phyloP scores from a whole-genome alignment of 1,284 basidiomycete genomes.

The Pseudozyma hubeiensis region DNA sequence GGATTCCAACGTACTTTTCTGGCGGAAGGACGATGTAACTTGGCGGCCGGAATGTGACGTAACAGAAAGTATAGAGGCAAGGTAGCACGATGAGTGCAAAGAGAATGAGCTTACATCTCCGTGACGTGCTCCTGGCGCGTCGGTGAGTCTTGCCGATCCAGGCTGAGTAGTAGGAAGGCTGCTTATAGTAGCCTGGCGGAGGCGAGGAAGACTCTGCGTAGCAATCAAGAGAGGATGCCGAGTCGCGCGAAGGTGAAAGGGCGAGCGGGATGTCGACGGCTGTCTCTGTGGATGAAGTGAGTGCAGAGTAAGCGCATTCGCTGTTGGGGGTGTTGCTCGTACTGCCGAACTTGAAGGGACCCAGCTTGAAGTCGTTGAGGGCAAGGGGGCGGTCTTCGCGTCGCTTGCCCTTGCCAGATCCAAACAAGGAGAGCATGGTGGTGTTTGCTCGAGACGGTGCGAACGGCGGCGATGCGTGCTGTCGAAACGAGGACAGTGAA shows the following conservation, averaged over 20 bases:
- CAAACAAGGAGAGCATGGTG: slow-evolving; percentile 33
- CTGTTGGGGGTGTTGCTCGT: slow-evolving; percentile 30
- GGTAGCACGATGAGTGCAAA: slow-evolving; percentile 24
- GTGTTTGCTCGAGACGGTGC: neutral
- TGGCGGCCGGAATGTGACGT: slow-evolving; percentile 44
- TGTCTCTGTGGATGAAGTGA: slow-evolving; percentile 31
- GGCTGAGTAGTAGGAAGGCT: slow-evolving; percentile 35
- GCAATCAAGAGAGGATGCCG: slow-evolving; percentile 16
- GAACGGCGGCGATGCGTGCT: neutral
- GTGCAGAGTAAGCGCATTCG: slow-evolving; percentile 37
- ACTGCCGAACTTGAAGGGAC: slow-evolving; percentile 36
- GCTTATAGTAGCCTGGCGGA: slow-evolving; percentile 45
- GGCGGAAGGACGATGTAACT: slow-evolving; percentile 46
- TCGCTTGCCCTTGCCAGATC: slow-evolving; percentile 18
- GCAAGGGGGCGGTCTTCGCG: slow-evolving; percentile 21
- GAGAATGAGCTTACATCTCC: slow-evolving; percentile 31
- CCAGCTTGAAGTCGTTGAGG: slow-evolving; percentile 35
- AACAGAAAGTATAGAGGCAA: slow-evolving; percentile 33
- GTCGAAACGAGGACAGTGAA: no score
- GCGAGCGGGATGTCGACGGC: slow-evolving; percentile 24
- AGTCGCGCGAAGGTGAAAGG: slow-evolving; percentile 12
- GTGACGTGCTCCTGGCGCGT: slow-evolving; percentile 26
- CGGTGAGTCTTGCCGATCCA: slow-evolving; percentile 27
- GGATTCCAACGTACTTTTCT: slow-evolving; percentile 31
- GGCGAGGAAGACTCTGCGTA: slow-evolving; percentile 17